A percentile compares a stretch with the other conserved stretches of the same genome.
phyloP scores from a whole-genome alignment of 2,329 filamentous ascomycete species.

The Clarireedia monteithiana region DNA sequence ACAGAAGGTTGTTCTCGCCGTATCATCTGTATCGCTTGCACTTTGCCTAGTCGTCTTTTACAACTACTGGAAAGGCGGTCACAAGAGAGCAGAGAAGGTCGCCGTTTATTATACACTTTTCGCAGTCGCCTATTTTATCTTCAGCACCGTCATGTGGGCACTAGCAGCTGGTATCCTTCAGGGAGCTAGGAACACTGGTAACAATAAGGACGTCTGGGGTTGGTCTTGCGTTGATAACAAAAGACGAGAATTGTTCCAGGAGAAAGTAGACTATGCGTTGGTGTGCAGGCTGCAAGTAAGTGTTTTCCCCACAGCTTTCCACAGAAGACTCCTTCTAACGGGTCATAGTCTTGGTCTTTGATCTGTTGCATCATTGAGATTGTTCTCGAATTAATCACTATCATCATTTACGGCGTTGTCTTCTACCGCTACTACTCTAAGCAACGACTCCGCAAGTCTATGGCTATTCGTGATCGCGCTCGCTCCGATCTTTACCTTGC shows the following conservation, averaged over 20 bases:
- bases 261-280: constrained; percentile 81
- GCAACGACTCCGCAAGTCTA: constrained; percentile 89
- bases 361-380: constrained; percentile 97
- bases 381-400: constrained; percentile 84
- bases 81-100: constrained; percentile 83
- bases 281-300: constrained; percentile 80
- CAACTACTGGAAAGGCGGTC: constrained; percentile 83
- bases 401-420: constrained; percentile 85
- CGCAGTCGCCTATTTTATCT: constrained; percentile 85
- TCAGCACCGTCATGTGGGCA: constrained; percentile 89
- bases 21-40: constrained; percentile 72
- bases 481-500: constrained; percentile 92
- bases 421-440: constrained; percentile 99
- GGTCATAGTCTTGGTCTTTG: constrained; percentile 75
- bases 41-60: constrained; percentile 75
- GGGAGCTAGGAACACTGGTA: constrained; percentile 61
- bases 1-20: constrained; percentile 72
- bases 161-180: constrained; percentile 80
- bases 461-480: constrained; percentile 90
- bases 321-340: constrained; percentile 8
- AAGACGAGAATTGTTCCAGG: constrained; percentile 65
- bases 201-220: constrained; percentile 90
- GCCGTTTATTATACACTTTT: constrained; percentile 94
- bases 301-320: not conserved
- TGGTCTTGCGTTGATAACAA: constrained; percentile 95